A percentile compares a stretch with the other conserved stretches of the same genome.
phyloP scores from a whole-genome alignment of 2,329 filamentous ascomycete species.

The Fusarium graminum region DNA sequence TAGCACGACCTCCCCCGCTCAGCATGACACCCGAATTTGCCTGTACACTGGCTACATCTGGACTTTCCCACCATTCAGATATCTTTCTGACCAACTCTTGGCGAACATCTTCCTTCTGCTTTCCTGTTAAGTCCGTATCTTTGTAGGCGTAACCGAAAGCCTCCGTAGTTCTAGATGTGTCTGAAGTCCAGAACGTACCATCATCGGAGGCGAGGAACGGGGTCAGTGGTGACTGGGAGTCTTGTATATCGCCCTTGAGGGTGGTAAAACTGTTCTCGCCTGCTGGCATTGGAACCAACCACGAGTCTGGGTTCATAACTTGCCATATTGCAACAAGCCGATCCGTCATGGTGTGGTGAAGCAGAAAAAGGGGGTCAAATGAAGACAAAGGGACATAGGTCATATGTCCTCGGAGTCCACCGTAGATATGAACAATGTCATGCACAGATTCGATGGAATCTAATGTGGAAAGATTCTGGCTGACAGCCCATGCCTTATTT shows the following conservation, averaged over 20 bases:
- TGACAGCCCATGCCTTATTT: slow-evolving; percentile 73
- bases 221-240: slow-evolving; percentile 69
- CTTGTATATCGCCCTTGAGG: slow-evolving; percentile 65
- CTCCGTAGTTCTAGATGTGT: slow-evolving; percentile 68
- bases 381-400: slow-evolving; percentile 77
- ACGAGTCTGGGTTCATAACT: slow-evolving; percentile 75
- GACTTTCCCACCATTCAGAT: slow-evolving; percentile 62
- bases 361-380: slow-evolving; percentile 84
- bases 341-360: slow-evolving; percentile 83
- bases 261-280: slow-evolving; percentile 73
- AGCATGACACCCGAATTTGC: slow-evolving; percentile 3
- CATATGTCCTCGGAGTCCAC: slow-evolving; percentile 75
- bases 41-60: slow-evolving; percentile 49
- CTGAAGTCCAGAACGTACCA: slow-evolving; percentile 77
- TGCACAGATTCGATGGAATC: slow-evolving; percentile 77
- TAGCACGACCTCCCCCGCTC: slow-evolving; percentile 39
- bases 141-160: slow-evolving; percentile 81
- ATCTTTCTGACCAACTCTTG: slow-evolving; percentile 60
- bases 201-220: slow-evolving; percentile 73
- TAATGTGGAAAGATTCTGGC: slow-evolving; percentile 61
- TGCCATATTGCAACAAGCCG: slow-evolving; percentile 84
- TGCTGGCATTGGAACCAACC: slow-evolving; percentile 69
- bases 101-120: slow-evolving; percentile 47
- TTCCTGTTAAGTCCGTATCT: slow-evolving; percentile 61
- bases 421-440: slow-evolving; percentile 71